A percentile compares a stretch with the other conserved stretches of the same genome.
Conservation (phyloP, 1,284 basidiomycete species). For the Hortiboletus rubellus region DNA sequence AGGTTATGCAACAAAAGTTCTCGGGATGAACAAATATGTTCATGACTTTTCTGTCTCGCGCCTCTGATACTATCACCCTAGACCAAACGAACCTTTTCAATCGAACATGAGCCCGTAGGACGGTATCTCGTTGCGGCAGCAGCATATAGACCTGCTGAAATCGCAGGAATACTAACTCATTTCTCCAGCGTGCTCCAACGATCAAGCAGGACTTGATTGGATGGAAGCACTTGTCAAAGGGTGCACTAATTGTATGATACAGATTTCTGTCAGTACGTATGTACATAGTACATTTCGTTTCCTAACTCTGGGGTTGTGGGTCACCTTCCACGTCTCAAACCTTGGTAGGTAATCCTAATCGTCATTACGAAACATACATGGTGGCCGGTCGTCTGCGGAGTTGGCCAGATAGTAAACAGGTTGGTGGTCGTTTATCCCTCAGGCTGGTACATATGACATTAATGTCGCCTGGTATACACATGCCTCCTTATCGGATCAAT, state of each 20-base stretch:
- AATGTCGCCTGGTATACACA: too few relatives aligned
- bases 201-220: constrained; percentile 62
- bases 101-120: constrained; percentile 58
- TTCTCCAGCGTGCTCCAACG: constrained; percentile 69
- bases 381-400: too few relatives aligned
- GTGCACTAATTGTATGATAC: constrained; percentile 55
- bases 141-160: constrained; percentile 65
- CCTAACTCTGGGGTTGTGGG: too few relatives aligned
- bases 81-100: constrained; percentile 56
- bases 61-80: constrained; percentile 19
- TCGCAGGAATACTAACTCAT: constrained; percentile 59
- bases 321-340: too few relatives aligned
- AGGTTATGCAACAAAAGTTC: constrained; percentile 44
- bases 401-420: too few relatives aligned
- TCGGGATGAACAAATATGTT: constrained; percentile 61
- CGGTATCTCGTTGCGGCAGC: constrained; percentile 61
- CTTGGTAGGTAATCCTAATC: too few relatives aligned
- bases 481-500: too few relatives aligned
- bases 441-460: too few relatives aligned
- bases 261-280: constrained; percentile 37
- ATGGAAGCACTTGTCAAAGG: constrained; percentile 55
- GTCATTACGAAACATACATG: too few relatives aligned
- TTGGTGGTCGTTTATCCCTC: too few relatives aligned
- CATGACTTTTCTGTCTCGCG: not conserved
- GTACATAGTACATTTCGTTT: too few relatives aligned